Evolutionary conservation across 2,329 filamentous ascomycete genomes (phyloP).

Genomic region (Fusarium anguioides): DNA sequence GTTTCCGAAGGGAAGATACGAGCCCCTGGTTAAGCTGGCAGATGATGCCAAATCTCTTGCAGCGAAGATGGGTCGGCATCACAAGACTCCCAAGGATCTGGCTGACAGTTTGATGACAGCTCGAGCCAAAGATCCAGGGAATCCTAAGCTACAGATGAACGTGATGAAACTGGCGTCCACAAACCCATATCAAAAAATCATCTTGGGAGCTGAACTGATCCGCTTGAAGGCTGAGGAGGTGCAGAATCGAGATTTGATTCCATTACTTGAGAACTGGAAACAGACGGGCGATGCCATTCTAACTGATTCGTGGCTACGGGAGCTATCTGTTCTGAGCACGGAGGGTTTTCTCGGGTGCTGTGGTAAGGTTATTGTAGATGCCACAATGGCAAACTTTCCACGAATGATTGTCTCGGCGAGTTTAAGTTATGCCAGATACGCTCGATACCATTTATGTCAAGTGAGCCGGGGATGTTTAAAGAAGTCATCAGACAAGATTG

Average conservation of each 20-base stretch:
- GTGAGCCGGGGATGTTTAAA: too few species aligned
- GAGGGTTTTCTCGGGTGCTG: neutral
- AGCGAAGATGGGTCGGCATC: conserved; percentile 23
- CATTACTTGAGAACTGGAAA: neutral
- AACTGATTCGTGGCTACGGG: neutral
- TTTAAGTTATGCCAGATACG: neutral
- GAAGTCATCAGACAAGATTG: too few species aligned
- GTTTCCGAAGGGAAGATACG: neutral
- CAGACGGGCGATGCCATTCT: neutral
- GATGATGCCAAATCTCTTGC: neutral
- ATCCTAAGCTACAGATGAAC: neutral
- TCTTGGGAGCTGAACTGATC: neutral
- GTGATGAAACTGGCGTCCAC: neutral
- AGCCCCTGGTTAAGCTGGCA: neutral
- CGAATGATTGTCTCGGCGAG: neutral
- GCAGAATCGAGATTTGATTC: neutral
- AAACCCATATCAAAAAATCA: neutral
- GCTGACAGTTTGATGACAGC: conserved; percentile 1
- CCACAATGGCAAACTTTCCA: neutral
- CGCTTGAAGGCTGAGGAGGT: neutral
- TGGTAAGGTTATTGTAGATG: neutral
- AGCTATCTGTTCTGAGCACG: neutral
- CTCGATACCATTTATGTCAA: too few species aligned
- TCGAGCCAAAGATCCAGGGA: neutral
- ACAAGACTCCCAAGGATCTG: neutral